Base-by-base conservation (phyloP, 306 rosid genomes). In the Elaeagnus macrophylla region DNA sequence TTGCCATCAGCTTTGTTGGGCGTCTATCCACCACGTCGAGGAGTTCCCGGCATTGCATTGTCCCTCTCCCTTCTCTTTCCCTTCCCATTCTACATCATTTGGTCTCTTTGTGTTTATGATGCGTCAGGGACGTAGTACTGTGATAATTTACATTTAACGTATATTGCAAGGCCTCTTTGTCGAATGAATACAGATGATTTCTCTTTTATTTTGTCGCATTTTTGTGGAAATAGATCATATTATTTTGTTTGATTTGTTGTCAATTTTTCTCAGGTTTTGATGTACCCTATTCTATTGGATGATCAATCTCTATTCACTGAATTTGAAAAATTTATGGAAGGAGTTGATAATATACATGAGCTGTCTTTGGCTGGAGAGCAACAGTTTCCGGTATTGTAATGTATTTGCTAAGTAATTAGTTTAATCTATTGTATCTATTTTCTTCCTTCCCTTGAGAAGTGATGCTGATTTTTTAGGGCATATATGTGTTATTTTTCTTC, bases 251-350 rank as follows among this genome's bases (percentile, higher is more conserved):
- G 54, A 57, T 45, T 48, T 13, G 48, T 44, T 56, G 52, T 63
- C 46, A 12, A 58, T 61, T 74, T 57, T 54, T 67, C 3, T 56
- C 79, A 90, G 97, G 91, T 83, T 53, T 71, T 91, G 70, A 86
- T 86, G 96, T 86, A 73, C 74, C 97, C 97, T 56, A 47, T 63
- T 67, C 83, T 91, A 40, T 64, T 91, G 68, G 94, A 78, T 58
- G 81, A 78, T 63, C 85, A 80, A 69, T 79, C 84, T 25, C 59
- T 91, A 60, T 91, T 82, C 67, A 67, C 77, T 16, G 93, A 86
- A 75, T 91, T 91, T 70, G 97, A 83, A 80, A 78, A 75, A 55
- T 91, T 91, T 67, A 88, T 91, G 41, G 97, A 84, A 82, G 88
- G 93, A 58, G 81, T 86, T 48, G 95, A 91, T 66, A 73, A 56